These are phyloP conservation scores for Fusarium sp. DNA, from an alignment of 2,329 filamentous ascomycete genomes.

Conservation along the genomic window DNA sequence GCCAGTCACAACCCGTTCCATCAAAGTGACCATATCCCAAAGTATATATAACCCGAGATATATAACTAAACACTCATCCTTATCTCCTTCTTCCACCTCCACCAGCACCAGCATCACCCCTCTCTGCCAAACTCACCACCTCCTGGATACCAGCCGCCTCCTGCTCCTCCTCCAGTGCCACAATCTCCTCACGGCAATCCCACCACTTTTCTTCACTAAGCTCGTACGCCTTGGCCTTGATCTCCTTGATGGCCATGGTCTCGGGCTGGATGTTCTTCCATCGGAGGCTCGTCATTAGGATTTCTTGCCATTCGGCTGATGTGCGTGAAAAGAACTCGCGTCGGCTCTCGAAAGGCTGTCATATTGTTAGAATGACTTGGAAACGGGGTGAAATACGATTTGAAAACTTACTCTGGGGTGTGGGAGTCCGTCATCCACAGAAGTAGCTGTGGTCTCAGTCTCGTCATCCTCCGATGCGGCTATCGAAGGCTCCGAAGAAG, in stretches of 20 bases:
- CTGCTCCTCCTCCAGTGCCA: conserved; percentile 92
- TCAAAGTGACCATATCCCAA: background rate
- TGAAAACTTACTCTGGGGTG: conserved; percentile 67
- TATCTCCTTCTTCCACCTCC: conserved; percentile 51
- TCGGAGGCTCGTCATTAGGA: conserved; percentile 80
- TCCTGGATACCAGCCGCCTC: conserved; percentile 95
- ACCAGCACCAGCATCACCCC: conserved; percentile 64
- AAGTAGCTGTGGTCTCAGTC: conserved; percentile 60
- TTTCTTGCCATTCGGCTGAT: conserved; percentile 89
- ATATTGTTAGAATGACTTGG: background rate
- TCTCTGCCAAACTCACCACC: conserved; percentile 87
- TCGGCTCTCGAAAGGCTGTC: conserved; percentile 85
- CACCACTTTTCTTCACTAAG: conserved; percentile 98
- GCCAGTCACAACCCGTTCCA: background rate
- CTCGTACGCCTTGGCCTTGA: conserved; percentile 91
- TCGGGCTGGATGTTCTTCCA: conserved; percentile 76
- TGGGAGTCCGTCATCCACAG: conserved; percentile 80
- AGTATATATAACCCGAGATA: background rate
- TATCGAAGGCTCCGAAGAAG: conserved; percentile 38
- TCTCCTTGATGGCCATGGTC: conserved; percentile 84
- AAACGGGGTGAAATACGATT: background rate
- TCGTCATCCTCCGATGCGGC: conserved; percentile 57
- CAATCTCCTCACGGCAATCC: conserved; percentile 96
- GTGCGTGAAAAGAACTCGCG: conserved; percentile 94
- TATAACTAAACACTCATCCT: background rate